These are phyloP conservation scores for Chlamydomonas reinhardtii DNA, from an alignment of 163 green algal genomes.

Conservation along the genomic window DNA sequence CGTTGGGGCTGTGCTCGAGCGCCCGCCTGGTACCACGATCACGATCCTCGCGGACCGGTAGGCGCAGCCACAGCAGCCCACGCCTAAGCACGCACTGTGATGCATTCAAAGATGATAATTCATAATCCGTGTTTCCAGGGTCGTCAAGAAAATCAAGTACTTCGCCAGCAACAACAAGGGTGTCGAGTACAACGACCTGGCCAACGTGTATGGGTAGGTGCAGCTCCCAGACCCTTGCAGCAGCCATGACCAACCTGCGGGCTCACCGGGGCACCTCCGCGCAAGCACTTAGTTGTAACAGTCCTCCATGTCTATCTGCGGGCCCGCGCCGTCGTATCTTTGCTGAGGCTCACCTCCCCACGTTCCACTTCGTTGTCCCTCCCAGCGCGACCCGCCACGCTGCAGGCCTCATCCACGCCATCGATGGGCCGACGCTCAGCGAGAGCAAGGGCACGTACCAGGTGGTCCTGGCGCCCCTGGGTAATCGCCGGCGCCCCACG, in stretches of 20 bases:
- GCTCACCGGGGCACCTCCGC: background rate
- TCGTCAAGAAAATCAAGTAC: constrained; percentile 25
- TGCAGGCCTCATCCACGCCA: constrained; percentile 18
- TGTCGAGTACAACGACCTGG: constrained; percentile 19
- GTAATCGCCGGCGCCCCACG: background rate
- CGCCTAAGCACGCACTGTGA: constrained; percentile 11
- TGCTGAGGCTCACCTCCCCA: no score
- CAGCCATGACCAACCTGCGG: no score
- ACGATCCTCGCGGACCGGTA: constrained; percentile 30
- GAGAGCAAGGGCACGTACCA: constrained; percentile 7
- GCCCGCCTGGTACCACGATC: constrained; percentile 11
- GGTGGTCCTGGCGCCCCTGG: constrained; percentile 21
- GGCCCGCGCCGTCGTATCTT: no score
- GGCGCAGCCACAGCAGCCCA: constrained; percentile 1
- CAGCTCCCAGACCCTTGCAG: no score
- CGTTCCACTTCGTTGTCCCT: background rate
- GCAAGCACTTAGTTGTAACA: no score
- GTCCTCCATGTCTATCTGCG: no score
- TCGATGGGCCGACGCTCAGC: constrained; percentile 7
- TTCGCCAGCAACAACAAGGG: constrained; percentile 39
- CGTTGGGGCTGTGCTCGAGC: constrained; percentile 18
- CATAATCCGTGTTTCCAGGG: constrained; percentile 7
- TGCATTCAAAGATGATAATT: background rate
- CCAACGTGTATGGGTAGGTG: constrained; percentile 29
- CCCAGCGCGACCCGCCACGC: constrained; percentile 8